A percentile compares a stretch with the other conserved stretches of the same genome.
These are phyloP conservation scores for Melocanna baccifera DNA, from an alignment of 176 grass and related monocot species.

Conservation along the genomic window DNA sequence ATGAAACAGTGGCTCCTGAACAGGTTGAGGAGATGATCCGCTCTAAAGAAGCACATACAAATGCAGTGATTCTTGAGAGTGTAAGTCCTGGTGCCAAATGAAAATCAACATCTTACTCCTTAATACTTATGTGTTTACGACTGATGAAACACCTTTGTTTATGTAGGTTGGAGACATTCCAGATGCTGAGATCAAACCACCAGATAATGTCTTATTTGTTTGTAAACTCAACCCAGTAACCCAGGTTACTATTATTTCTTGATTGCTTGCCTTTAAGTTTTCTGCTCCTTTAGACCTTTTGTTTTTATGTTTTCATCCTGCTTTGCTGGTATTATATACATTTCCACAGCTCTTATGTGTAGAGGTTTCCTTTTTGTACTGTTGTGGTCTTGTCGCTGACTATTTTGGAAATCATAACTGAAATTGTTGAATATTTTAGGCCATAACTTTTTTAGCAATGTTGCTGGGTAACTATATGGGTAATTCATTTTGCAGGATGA, in stretches of 20 bases:
- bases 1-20: conserved; percentile 64
- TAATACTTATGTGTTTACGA: background rate
- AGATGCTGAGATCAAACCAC: conserved; percentile 91
- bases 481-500: conserved; percentile 64
- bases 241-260: conserved; percentile 56
- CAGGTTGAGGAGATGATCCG: conserved; percentile 84
- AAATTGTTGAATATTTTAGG: background rate
- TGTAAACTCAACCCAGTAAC: conserved; percentile 98
- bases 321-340: background rate
- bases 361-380: background rate
- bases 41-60: conserved; percentile 86
- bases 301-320: background rate
- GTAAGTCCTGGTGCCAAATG: conserved; percentile 50
- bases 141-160: conserved; percentile 29
- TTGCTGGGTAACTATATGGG: conserved; percentile 11
- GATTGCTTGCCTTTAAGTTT: background rate
- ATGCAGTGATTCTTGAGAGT: conserved; percentile 88
- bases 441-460: background rate
- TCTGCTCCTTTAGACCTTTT: background rate
- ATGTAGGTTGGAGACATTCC: conserved; percentile 89
- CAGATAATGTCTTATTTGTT: conserved; percentile 92
- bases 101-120: conserved; percentile 1
- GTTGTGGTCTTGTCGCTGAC: background rate
- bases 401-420: background rate
- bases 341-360: background rate